phyloP scores from a whole-genome alignment of 805 yeast species.

The Candida khao-thaluensis region DNA sequence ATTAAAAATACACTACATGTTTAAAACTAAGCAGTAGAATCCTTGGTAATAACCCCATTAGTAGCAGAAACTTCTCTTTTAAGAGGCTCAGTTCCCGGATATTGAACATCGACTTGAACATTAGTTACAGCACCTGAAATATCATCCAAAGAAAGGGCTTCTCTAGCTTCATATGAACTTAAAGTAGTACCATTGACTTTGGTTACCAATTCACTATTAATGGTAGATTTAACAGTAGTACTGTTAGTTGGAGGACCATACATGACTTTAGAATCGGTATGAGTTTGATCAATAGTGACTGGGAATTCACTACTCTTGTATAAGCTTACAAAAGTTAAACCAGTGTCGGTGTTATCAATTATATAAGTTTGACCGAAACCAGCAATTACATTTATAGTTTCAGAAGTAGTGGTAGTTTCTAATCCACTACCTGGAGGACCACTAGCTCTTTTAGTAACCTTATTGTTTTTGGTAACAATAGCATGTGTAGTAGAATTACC shows the following conservation, averaged over 20 bases:
- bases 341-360: constrained; percentile 11
- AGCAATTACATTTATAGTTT: constrained; percentile 8
- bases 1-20: not conserved
- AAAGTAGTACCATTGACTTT: constrained; percentile 12
- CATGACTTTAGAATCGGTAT: constrained; percentile 8
- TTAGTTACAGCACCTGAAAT: constrained; percentile 15
- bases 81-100: constrained; percentile 48
- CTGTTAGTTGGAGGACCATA: constrained; percentile 9
- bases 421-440: constrained; percentile 18
- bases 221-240: not conserved
- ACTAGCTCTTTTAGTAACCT: constrained; percentile 9
- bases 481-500: constrained; percentile 16
- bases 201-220: constrained; percentile 12
- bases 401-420: constrained; percentile 11
- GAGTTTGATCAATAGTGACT: constrained; percentile 11
- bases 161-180: constrained; percentile 13
- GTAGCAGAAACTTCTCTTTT: constrained; percentile 23
- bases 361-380: constrained; percentile 10
- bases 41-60: constrained; percentile 18
- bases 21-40: constrained; percentile 5
- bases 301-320: constrained; percentile 13
- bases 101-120: constrained; percentile 21
- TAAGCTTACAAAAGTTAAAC: constrained; percentile 7
- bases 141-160: constrained; percentile 12
- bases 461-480: constrained; percentile 15